Evolutionary conservation across 2,329 filamentous ascomycete genomes (phyloP), one percentile per base, ranked within the genome.

Genomic region (Xylariomycetidae sp.): DNA sequence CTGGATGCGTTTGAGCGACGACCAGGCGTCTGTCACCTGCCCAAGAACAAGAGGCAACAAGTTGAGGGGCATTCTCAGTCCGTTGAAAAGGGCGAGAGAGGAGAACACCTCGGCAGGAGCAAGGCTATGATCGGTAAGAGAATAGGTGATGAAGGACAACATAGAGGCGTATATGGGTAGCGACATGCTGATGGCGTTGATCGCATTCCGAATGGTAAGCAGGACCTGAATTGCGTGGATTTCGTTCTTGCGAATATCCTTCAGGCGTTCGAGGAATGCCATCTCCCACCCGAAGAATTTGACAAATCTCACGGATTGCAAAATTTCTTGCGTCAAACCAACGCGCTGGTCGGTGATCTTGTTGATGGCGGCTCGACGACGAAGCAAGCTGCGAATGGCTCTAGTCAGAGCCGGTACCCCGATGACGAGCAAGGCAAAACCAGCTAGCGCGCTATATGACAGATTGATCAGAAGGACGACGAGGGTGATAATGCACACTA

Each of bases 201-300:
- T 88, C 26, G 72, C 87, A 56, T 94, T 94, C 48, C 88, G 77
- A 45, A 94, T 86, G 1, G 85, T 78, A 17, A 97, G 66, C 28
- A 97, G 64, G 11, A 88, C 66, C 56, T 95, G 89, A 37, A 97
- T 88, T n/a, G 83, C 77, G 36, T 72, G 66, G 40, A 97, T 88
- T 59, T 97, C 90, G 40, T 73, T 74, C 33, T 70, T 70, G 37
- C 90, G 78, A 41, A 94, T 84, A 16, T 80, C 72, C 31, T 78
- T 77, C 12, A 96, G 71, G 11, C 88, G 80, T 31, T 80, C 71
- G 10, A 96, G 66, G 53, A 97, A 96, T 20, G 86, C 84, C 37
- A 75, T 82, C 57, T 97, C 90, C 90, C 90, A 97, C 6, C 88
- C 89, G 55, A 96, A 97, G 59, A 80, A 96, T 59, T 97, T 97